Evolutionary conservation across 495 filamentous ascomycete genomes (phyloP).

Genomic region (Penicillium coprophilum): DNA sequence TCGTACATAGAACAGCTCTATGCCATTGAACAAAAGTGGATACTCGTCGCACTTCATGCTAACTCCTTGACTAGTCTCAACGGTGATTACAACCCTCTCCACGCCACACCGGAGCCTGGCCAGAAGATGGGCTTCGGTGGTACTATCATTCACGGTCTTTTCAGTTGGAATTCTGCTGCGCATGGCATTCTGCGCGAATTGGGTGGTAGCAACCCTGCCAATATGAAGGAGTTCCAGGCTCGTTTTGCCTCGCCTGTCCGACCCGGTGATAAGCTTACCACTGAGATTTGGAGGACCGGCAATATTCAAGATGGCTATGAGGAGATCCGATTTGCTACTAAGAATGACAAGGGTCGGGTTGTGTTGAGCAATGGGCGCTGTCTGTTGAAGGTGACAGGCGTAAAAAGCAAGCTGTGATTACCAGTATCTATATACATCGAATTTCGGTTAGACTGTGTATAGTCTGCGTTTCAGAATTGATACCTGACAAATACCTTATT

Average conservation of each 20-base stretch:
- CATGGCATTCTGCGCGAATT: slow-evolving; percentile 72
- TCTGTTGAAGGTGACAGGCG: slow-evolving; percentile 62
- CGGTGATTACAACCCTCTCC: slow-evolving; percentile 89
- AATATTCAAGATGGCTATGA: slow-evolving; percentile 66
- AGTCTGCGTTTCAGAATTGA: not conserved
- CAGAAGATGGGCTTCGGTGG: slow-evolving; percentile 88
- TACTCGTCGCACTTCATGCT: slow-evolving; percentile 6
- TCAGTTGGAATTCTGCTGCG: slow-evolving; percentile 77
- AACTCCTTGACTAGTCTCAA: slow-evolving; percentile 54
- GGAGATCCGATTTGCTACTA: slow-evolving; percentile 76
- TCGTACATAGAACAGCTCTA: not conserved
- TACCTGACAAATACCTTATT: not conserved
- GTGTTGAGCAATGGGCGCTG: slow-evolving; percentile 82
- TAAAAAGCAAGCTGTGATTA: slow-evolving; percentile 63
- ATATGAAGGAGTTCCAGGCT: slow-evolving; percentile 83
- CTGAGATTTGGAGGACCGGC: slow-evolving; percentile 54
- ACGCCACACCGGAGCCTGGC: slow-evolving; percentile 80
- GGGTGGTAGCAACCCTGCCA: slow-evolving; percentile 72
- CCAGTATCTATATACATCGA: not conserved
- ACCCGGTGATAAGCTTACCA: slow-evolving; percentile 59
- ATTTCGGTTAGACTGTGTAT: not conserved
- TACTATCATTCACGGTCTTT: slow-evolving; percentile 84
- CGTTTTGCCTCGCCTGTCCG: slow-evolving; percentile 81
- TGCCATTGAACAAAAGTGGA: not conserved
- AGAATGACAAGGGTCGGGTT: slow-evolving; percentile 68